Evolutionary conservation across 2,329 filamentous ascomycete genomes (phyloP).

Genomic region (Hymenoscyphus occultus): DNA sequence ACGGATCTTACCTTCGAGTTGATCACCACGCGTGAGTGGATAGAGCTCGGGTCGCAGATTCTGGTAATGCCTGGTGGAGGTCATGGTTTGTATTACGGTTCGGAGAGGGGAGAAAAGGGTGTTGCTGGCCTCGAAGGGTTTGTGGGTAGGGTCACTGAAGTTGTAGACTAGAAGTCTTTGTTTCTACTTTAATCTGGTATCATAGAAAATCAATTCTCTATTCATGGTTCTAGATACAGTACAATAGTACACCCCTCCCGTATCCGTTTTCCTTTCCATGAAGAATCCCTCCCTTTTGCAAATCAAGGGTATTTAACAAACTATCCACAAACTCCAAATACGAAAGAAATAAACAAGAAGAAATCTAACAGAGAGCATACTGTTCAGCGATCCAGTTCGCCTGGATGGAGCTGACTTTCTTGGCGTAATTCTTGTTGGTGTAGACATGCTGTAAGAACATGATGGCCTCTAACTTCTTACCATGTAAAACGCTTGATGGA

Average conservation of each 20-base stretch:
- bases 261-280: not conserved
- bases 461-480: conserved; percentile 62
- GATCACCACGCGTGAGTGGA: conserved; percentile 67
- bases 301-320: not conserved
- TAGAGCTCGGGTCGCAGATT: conserved; percentile 67
- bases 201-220: not conserved
- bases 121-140: conserved; percentile 66
- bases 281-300: not conserved
- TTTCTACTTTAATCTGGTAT: not conserved
- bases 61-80: conserved; percentile 70
- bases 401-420: conserved; percentile 61
- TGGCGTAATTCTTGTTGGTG: conserved; percentile 64
- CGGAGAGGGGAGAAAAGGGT: conserved; percentile 51
- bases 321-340: not conserved
- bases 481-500: conserved; percentile 60
- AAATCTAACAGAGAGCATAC: conserved; percentile 20
- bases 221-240: not conserved
- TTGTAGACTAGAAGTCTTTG: conserved; percentile 47
- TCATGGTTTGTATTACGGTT: conserved; percentile 55
- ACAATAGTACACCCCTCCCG: not conserved
- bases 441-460: conserved; percentile 68
- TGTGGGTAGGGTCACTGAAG: conserved; percentile 64
- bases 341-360: not conserved
- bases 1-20: conserved; percentile 64
- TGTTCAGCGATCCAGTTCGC: conserved; percentile 52